Evolutionary conservation across 371 early-diverging fungal species (phyloP), one percentile per base, ranked within the genome.

Genomic region (Lichtheimia hyalospora): DNA sequence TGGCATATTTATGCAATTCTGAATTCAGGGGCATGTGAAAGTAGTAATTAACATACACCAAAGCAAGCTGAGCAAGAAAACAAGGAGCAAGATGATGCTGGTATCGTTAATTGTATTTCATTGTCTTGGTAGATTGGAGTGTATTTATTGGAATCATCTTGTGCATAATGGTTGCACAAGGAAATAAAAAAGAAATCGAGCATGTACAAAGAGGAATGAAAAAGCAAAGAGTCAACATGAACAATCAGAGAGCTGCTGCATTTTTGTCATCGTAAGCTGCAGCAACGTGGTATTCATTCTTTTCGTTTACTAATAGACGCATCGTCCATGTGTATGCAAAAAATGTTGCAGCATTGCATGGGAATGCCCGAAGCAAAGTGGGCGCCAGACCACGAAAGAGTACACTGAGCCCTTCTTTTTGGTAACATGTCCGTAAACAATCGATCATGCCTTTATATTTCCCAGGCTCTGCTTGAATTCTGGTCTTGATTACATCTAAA

Each of bases 261-360:
- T 14, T 55, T 3, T 43, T 42, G n/a, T 55, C 41, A 13, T 27
- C 56, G 5, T 42, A 55, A 39, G 15, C 7, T 25, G 16, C 41
- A 24, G 56, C n/a, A 18, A 46, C 21, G 10, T 21, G 46, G n/a
- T 46, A n/a, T 46, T 46, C 21, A n/a, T 46, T 21, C 10, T 46
- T 23, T 5, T 55, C 56, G n/a, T 55, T 25, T 41, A 41, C 41
- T 5, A 55, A 20, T 24, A 58, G 6, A 34, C 77, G 72, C 85
- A 86, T 81, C 21, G 83, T 74, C 68, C 77, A 71, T 1, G 84
- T 82, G 53, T 84, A 88, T 0, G 83, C 85, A 49, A 79, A 76
- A 69, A 92, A 91, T 2, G 90, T 91, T 2, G 91, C 91, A 3
- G 90, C 93, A 62, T 92, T 92, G n/a, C 90, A 91, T 2, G 93